Base-by-base conservation (phyloP, 441 rosid species). In the Eruca vesicaria region DNA sequence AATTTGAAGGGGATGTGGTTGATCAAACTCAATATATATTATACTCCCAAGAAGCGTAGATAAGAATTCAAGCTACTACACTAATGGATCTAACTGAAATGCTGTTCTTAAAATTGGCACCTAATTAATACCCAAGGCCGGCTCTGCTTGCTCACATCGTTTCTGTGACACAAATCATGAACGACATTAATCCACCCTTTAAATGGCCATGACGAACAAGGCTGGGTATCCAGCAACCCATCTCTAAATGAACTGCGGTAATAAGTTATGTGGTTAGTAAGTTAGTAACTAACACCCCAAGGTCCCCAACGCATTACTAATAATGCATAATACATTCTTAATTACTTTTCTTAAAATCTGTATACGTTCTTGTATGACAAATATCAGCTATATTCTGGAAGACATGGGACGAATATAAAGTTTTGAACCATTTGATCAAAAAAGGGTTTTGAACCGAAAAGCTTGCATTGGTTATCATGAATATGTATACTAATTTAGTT, bases 371-470 rank as follows among this genome's bases (percentile, higher is more conserved):
- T 23, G 16, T 56, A 23, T 23, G 31, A 23, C 61, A 7, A 55
- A 55, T 20, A 56, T 18, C 23, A 18, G 43, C 56, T 21, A 12
- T 57, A 28, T 64, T 33, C 20, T 58, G n/a, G 41, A 58, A 58
- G 66, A 70, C 28, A 14, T 7, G 43, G 7, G 33, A 31, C 11
- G 4, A 32, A 19, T 31, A 61, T n/a, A 9, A 72, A 7, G 15
- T 23, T 63, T 63, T 63, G n/a, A 50, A 63, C 15, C 61, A n/a
- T n/a, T n/a, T n/a, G n/a, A n/a, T n/a, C n/a, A n/a, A n/a, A n/a
- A n/a, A n/a, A n/a, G n/a, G n/a, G 15, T 23, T 63, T 63, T 63
- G n/a, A 50, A 63, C 15, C 61, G 21, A 72, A n/a, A 50, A 11
- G 8, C n/a, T 72, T 72, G 18, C 36, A 62, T 20, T 61, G 11